These are phyloP conservation scores for Solanum corneliomulleri DNA, from an alignment of 257 asterid species.

Conservation along the genomic window DNA sequence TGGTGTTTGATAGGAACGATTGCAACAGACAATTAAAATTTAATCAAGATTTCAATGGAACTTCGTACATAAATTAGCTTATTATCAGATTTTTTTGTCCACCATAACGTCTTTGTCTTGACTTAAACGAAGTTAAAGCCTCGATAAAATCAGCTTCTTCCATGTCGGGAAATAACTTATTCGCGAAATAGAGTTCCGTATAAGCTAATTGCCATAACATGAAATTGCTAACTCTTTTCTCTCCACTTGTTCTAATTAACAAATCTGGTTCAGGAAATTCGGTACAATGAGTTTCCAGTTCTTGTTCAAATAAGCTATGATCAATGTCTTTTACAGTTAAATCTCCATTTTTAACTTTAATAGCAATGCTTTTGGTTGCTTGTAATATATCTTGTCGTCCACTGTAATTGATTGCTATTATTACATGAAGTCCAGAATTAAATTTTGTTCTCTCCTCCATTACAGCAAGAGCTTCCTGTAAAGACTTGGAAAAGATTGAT, in stretches of 20 bases:
- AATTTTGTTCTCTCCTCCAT: not conserved
- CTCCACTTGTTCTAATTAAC: conserved; percentile 22
- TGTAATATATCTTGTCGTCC: conserved; percentile 15
- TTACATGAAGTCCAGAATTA: conserved; percentile 6
- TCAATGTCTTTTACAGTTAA: not conserved
- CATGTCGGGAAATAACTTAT: conserved; percentile 12
- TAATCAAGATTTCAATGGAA: too few species aligned
- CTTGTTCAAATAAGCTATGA: not conserved
- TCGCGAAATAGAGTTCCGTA: conserved; percentile 4
- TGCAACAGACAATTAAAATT: too few species aligned
- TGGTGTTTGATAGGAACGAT: too few species aligned
- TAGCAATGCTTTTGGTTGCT: conserved; percentile 13
- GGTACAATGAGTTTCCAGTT: not conserved
- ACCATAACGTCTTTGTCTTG: conserved; percentile 11
- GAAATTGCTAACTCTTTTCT: conserved; percentile 23
- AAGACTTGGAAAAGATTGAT: conserved; percentile 1
- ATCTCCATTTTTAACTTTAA: conserved; percentile 3
- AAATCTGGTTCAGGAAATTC: conserved; percentile 20
- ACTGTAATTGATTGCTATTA: conserved; percentile 7
- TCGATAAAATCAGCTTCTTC: not conserved
- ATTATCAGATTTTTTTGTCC: not conserved
- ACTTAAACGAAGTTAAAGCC: conserved; percentile 8
- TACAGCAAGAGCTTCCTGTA: not conserved
- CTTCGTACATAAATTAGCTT: too few species aligned
- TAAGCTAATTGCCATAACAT: conserved; percentile 32